Percentiles rank a stretch among this genome's conserved stretches.
phyloP scores from a whole-genome alignment of 768 basidiomycete species.

The Phaffia tasmanica region DNA sequence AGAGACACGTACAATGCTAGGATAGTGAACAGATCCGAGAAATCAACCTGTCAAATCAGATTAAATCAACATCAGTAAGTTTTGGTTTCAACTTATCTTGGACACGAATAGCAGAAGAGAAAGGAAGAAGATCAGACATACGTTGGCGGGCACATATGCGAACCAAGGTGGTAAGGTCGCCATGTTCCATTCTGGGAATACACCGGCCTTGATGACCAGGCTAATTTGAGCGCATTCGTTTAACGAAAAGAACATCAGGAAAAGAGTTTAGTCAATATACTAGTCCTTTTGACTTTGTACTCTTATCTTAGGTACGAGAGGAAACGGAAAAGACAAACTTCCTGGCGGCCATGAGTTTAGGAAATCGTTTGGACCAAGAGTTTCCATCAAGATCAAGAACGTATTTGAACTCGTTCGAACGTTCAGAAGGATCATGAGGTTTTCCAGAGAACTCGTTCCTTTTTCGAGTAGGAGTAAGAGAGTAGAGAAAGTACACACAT shows the following conservation, averaged over 20 bases:
- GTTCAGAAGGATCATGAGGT: conserved; percentile 35
- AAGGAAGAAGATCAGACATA: neutral
- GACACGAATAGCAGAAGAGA: neutral
- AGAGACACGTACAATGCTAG: conserved; percentile 37
- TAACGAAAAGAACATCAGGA: neutral
- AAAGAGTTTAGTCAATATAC: conserved; percentile 5
- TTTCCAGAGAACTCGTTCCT: conserved; percentile 4
- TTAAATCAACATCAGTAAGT: neutral
- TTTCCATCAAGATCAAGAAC: conserved; percentile 40
- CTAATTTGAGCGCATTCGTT: conserved; percentile 25
- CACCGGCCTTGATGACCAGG: conserved; percentile 39
- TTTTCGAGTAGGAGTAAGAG: neutral
- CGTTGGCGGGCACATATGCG: conserved; percentile 39
- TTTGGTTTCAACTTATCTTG: neutral
- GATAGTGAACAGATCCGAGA: conserved; percentile 39
- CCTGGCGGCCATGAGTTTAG: conserved; percentile 37
- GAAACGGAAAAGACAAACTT: conserved; percentile 32
- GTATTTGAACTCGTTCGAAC: conserved; percentile 39
- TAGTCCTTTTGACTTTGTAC: conserved; percentile 1
- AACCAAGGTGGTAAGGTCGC: conserved; percentile 38
- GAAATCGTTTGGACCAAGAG: conserved; percentile 40
- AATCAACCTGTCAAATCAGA: conserved; percentile 32
- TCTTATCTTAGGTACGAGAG: neutral
- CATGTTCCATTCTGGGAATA: conserved; percentile 41
- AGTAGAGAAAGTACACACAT: neutral